Percentiles rank a stretch among this genome's conserved stretches.
These are phyloP conservation scores for Neurospora sp. DNA, from an alignment of 495 filamentous ascomycete genomes.

Conservation along the genomic window DNA sequence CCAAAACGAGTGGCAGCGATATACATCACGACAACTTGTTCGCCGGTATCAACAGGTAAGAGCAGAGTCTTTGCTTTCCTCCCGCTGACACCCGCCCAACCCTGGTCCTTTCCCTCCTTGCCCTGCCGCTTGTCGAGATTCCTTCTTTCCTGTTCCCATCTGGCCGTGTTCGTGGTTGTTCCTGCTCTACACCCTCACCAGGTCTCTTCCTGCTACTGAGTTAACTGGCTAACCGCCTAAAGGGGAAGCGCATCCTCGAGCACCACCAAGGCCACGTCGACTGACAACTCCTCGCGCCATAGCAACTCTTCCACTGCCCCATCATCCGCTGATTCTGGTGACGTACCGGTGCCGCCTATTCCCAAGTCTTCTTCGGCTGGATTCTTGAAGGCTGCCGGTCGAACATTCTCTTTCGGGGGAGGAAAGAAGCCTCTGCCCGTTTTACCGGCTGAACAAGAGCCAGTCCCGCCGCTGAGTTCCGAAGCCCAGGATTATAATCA, in stretches of 20 bases:
- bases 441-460: slow-evolving; percentile 32
- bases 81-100: background rate
- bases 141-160: background rate
- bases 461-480: slow-evolving; percentile 24
- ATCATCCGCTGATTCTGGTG: slow-evolving; percentile 55
- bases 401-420: slow-evolving; percentile 66
- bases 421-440: slow-evolving; percentile 38
- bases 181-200: background rate
- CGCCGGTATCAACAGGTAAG: slow-evolving; percentile 42
- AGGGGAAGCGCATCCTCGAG: slow-evolving; percentile 58
- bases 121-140: background rate
- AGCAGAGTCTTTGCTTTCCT: slow-evolving; percentile 1
- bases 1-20: slow-evolving; percentile 18
- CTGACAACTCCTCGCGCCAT: slow-evolving; percentile 57
- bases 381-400: slow-evolving; percentile 55
- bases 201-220: slow-evolving; percentile 2
- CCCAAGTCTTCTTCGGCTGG: slow-evolving; percentile 36
- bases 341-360: slow-evolving; percentile 48
- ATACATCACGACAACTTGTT: slow-evolving; percentile 46
- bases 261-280: slow-evolving; percentile 48
- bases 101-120: background rate
- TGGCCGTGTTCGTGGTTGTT: background rate
- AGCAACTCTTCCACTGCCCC: slow-evolving; percentile 66
- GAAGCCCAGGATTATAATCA: slow-evolving; percentile 17
- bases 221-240: slow-evolving; percentile 15